Base-by-base conservation (phyloP, 441 rosid species). In the Dalechampia spathulata region DNA sequence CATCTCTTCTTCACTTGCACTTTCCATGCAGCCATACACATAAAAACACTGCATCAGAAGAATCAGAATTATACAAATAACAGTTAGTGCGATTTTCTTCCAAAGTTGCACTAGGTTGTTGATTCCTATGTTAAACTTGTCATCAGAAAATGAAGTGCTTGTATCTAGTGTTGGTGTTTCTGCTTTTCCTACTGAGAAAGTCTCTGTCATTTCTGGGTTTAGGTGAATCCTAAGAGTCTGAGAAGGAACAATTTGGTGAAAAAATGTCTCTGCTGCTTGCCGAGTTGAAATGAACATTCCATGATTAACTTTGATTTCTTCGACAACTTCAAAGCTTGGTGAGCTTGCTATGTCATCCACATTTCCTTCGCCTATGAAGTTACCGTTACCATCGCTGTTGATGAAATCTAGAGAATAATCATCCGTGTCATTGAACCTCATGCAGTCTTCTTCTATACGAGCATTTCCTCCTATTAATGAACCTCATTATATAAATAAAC, bases 221-320 rank as follows among this genome's bases (percentile, higher is more conserved):
- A 79, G 73, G 49, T 83, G 90, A 60, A 89, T 85, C 60, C 80
- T 70, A 27, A 92, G 79, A 1, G 80, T 83, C 62, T 89, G 86
- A 3, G 96, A 86, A 46, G 99, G 99, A 47, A 85, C 81, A 32
- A 82, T 65, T 53, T 78, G 83, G 68, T 92, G 97, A 50, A 89
- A 89, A 72, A 83, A 81, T 27, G 99, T 92, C 40, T 89, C 72
- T 4, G 97, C 86, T 37, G 57, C 90, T 66, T 85, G 97, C 21
- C 86, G 82, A 55, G 83, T 89, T 17, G 90, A 81, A 16, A 92
- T 75, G 26, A 85, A 80, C 82, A 89, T 66, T 55, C 96, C 92
- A 36, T 80, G 94, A 47, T 72, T 92, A 8, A 85, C 76, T 69
- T 78, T 90, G 49, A 80, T 63, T 58, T 83, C 90, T 69, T 92